These are phyloP conservation scores for Takashimella tepidaria DNA, from an alignment of 1,284 basidiomycete genomes.

Conservation along the genomic window DNA sequence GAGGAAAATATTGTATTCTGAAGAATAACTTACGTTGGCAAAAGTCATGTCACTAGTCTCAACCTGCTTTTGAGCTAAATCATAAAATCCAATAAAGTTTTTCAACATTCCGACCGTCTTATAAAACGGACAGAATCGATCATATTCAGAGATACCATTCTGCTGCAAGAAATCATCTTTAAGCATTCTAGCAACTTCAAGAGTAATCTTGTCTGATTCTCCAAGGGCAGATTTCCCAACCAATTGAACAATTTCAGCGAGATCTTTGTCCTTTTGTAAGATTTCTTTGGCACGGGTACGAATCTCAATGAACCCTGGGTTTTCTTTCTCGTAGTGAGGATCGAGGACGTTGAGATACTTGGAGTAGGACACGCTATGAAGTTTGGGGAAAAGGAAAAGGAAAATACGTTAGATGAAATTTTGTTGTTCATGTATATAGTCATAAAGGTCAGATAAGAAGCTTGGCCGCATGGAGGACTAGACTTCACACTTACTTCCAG, in stretches of 20 bases:
- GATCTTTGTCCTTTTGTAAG: constrained; percentile 95
- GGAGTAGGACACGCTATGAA: constrained; percentile 73
- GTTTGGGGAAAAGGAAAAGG: too few species aligned
- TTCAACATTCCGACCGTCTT: constrained; percentile 94
- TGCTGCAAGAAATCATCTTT: constrained; percentile 98
- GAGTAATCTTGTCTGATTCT: constrained; percentile 96
- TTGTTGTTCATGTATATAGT: too few species aligned
- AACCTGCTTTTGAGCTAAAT: constrained; percentile 79
- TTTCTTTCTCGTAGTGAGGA: constrained; percentile 82
- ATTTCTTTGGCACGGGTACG: constrained; percentile 93
- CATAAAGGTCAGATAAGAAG: too few species aligned
- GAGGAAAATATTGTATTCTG: too few species aligned
- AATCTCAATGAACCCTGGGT: constrained; percentile 89
- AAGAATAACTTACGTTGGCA: constrained; percentile 52
- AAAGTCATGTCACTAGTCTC: constrained; percentile 86
- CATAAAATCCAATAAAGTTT: constrained; percentile 92
- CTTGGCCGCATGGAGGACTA: too few species aligned
- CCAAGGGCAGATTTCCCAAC: constrained; percentile 98
- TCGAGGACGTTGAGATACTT: constrained; percentile 97
- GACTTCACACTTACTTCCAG: constrained; percentile 61
- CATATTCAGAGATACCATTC: constrained; percentile 98
- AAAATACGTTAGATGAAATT: too few species aligned
- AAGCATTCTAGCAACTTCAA: constrained; percentile 95
- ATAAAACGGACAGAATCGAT: constrained; percentile 96
- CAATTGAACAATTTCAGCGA: constrained; percentile 97